A percentile compares a stretch with the other conserved stretches of the same genome.
These are phyloP conservation scores for Fomitopsis schrenkii DNA, from an alignment of 1,284 basidiomycete species.

Conservation along the genomic window DNA sequence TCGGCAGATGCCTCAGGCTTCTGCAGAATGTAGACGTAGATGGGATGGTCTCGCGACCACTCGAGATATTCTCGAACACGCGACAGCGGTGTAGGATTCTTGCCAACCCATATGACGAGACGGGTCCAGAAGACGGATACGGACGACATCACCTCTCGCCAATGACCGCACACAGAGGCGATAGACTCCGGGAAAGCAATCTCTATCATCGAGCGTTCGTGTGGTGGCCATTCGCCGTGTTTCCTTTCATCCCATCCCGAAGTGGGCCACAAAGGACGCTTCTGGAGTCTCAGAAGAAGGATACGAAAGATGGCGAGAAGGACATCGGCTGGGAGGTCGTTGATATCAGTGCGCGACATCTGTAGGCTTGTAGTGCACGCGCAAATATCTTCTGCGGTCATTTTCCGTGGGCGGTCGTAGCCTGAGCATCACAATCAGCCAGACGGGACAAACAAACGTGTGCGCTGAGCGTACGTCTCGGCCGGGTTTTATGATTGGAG, in stretches of 20 bases:
- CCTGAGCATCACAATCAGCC: no score
- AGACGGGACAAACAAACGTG: no score
- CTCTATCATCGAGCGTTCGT: neutral
- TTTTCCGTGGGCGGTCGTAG: no score
- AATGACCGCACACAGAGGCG: neutral
- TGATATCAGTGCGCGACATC: neutral
- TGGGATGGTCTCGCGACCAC: neutral
- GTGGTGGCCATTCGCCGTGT: neutral
- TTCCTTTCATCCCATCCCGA: neutral
- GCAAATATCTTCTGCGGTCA: no score
- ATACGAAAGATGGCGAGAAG: neutral
- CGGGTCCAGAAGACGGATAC: conserved; percentile 4
- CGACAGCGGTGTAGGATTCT: neutral
- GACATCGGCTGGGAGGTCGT: neutral
- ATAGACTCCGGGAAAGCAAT: neutral
- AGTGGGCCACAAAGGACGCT: no score
- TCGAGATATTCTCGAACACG: neutral
- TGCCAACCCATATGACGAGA: neutral
- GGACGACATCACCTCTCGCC: conserved; percentile 1
- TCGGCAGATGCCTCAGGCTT: neutral
- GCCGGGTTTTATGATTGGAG: no score
- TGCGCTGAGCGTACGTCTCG: no score
- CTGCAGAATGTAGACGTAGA: neutral
- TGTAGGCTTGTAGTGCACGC: no score
- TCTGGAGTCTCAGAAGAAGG: neutral